These are phyloP conservation scores for Fusarium sulawesiense DNA, from an alignment of 2,329 filamentous ascomycete species.

Conservation along the genomic window DNA sequence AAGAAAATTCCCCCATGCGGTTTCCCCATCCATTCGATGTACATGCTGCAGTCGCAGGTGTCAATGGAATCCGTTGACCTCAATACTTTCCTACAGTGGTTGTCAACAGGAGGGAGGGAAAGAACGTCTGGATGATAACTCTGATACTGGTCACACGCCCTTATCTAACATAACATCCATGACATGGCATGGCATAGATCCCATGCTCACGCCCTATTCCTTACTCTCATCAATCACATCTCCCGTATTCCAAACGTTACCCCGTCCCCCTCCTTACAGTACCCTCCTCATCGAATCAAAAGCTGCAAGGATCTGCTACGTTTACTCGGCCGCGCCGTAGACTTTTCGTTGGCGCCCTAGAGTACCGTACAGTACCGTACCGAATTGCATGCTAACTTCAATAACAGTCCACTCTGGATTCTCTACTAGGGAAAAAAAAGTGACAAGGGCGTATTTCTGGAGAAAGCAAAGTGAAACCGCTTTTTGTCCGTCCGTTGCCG, in stretches of 20 bases:
- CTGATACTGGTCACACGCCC: constrained; percentile 12
- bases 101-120: not conserved
- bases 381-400: constrained; percentile 24
- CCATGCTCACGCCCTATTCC: constrained; percentile 3
- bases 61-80: constrained; percentile 23
- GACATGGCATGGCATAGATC: not conserved
- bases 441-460: constrained; percentile 32
- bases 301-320: constrained; percentile 39
- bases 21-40: constrained; percentile 38
- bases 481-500: constrained; percentile 33
- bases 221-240: constrained; percentile 9
- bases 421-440: constrained; percentile 5
- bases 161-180: not conserved
- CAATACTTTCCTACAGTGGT: constrained; percentile 6
- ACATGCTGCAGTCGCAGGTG: constrained; percentile 11
- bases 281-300: constrained; percentile 29
- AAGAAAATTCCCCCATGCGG: constrained; percentile 39
- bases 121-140: not conserved
- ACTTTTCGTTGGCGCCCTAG: constrained; percentile 41
- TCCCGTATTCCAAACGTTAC: constrained; percentile 34
- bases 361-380: constrained; percentile 8
- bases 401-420: constrained; percentile 31
- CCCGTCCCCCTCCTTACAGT: constrained; percentile 30
- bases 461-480: constrained; percentile 31
- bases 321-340: constrained; percentile 44